Conservation (phyloP, 2,329 filamentous ascomycete species). For the Ophiostoma ulmi region DNA sequence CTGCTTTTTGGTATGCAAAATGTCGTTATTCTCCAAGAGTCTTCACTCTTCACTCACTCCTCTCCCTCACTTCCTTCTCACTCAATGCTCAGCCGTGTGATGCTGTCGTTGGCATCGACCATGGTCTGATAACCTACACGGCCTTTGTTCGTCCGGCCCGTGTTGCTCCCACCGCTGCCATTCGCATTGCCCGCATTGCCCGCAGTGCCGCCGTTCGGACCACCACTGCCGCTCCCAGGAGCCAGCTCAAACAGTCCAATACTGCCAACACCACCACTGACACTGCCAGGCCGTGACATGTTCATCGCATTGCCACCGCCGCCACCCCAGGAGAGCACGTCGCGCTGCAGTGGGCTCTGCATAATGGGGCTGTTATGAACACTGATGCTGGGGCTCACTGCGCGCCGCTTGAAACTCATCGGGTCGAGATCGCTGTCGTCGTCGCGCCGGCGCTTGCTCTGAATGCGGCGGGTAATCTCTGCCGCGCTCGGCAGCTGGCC, state of each 20-base stretch:
- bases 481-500: constrained; percentile 57
- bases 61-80: constrained; percentile 35
- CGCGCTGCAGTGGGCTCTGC: constrained; percentile 74
- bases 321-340: constrained; percentile 66
- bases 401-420: constrained; percentile 80
- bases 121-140: constrained; percentile 83
- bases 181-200: constrained; percentile 41
- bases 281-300: constrained; percentile 45
- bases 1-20: constrained; percentile 3
- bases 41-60: not conserved
- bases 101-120: constrained; percentile 88
- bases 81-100: constrained; percentile 97
- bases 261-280: constrained; percentile 28
- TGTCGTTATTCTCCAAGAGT: not conserved
- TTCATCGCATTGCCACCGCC: constrained; percentile 42
- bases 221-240: constrained; percentile 30
- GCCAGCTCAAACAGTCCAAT: constrained; percentile 32
- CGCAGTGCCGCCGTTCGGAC: constrained; percentile 27
- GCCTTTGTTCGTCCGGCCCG: constrained; percentile 38
- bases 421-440: constrained; percentile 84
- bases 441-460: constrained; percentile 68
- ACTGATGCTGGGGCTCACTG: constrained; percentile 87
- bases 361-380: constrained; percentile 84
- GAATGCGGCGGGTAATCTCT: constrained; percentile 72
- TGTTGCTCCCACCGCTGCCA: constrained; percentile 39